phyloP scores from a whole-genome alignment of 2,329 filamentous ascomycete species.

The Colletotrichum echinochloae region DNA sequence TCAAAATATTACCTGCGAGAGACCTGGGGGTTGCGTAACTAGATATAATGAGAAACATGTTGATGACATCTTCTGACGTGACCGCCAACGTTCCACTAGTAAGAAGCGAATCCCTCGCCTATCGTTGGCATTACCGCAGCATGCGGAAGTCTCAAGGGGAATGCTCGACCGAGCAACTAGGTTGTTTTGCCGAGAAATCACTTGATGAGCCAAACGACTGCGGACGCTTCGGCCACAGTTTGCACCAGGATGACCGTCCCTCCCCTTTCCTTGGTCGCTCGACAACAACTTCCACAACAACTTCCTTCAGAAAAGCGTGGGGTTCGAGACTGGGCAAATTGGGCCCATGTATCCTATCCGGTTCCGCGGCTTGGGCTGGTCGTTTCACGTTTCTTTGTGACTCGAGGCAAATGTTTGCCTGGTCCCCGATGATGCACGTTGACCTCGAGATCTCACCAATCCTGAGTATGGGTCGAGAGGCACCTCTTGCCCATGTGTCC shows the following conservation, averaged over 20 bases:
- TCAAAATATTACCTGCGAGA: background rate
- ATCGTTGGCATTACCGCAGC: too few relatives aligned
- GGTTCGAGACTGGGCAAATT: too few relatives aligned
- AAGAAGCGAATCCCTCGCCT: background rate
- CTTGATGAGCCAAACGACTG: too few relatives aligned
- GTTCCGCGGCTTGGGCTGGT: background rate
- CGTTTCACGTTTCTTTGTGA: background rate
- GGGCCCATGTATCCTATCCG: too few relatives aligned
- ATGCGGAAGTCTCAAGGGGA: too few relatives aligned
- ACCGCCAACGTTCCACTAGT: background rate
- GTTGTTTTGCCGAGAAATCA: too few relatives aligned
- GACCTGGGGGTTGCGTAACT: background rate
- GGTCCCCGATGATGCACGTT: background rate
- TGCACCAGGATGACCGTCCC: background rate
- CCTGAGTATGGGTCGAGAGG: background rate
- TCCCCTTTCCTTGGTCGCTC: background rate
- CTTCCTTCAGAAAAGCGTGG: background rate
- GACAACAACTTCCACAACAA: too few relatives aligned
- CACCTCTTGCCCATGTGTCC: background rate
- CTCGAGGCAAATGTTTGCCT: background rate
- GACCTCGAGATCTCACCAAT: too few relatives aligned
- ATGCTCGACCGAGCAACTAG: too few relatives aligned
- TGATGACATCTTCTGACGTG: background rate
- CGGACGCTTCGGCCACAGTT: background rate
- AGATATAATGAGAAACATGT: background rate